Percentiles rank a stretch among this genome's conserved stretches.
phyloP scores from a whole-genome alignment of 495 filamentous ascomycete genomes.

The Lepidopterella palustris region DNA sequence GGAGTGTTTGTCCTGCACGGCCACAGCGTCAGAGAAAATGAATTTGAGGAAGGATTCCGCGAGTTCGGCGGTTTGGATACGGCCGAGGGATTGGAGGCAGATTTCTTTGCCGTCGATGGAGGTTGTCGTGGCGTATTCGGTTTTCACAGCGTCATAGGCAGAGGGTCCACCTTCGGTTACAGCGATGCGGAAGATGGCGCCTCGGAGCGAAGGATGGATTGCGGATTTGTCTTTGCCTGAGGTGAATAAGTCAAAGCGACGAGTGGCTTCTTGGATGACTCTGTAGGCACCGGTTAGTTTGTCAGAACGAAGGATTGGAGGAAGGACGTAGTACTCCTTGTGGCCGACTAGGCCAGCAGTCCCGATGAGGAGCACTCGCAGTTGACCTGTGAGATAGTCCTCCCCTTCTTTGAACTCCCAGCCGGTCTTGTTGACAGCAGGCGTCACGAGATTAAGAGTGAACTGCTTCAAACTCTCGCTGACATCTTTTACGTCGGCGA shows the following conservation, averaged over 20 bases:
- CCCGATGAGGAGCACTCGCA: conserved; percentile 71
- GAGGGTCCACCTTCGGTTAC: conserved; percentile 58
- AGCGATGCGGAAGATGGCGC: conserved; percentile 71
- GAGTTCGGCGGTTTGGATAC: conserved; percentile 60
- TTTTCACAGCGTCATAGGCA: conserved; percentile 67
- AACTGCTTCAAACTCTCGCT: conserved; percentile 67
- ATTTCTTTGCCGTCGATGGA: conserved; percentile 88
- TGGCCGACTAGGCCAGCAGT: conserved; percentile 70
- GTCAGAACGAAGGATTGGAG: background rate
- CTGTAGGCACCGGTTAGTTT: conserved; percentile 34
- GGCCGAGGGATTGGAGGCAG: conserved; percentile 67
- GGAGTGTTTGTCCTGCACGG: conserved; percentile 79
- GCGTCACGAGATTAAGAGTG: conserved; percentile 59
- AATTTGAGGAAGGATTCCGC: conserved; percentile 67
- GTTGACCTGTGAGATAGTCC: conserved; percentile 71
- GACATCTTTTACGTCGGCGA: conserved; percentile 51
- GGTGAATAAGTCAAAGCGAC: conserved; percentile 68
- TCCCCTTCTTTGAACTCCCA: conserved; percentile 75
- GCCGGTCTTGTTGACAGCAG: conserved; percentile 69
- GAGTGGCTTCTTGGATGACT: conserved; percentile 60
- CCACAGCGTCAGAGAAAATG: conserved; percentile 68
- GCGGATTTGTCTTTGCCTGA: conserved; percentile 58
- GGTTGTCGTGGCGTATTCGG: conserved; percentile 72
- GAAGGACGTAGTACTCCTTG: conserved; percentile 47
- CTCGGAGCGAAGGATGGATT: conserved; percentile 72